Percentiles rank a stretch among this genome's conserved stretches.
Conservation (phyloP, 2,329 filamentous ascomycete species). For the Phaeomoniella chlamydospora region DNA sequence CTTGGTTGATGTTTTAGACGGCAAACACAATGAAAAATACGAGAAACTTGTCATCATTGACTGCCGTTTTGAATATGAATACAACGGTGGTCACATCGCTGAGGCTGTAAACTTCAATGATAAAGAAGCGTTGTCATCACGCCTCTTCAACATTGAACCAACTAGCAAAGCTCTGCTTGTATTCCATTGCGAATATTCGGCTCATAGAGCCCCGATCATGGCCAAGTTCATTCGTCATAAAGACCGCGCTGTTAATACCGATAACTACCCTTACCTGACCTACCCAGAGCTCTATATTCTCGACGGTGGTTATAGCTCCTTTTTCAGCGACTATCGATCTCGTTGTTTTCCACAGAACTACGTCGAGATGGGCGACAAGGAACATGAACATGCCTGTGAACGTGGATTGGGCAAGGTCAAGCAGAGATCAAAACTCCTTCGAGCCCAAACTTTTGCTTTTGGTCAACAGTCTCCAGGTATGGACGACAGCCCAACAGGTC, state of each 20-base stretch:
- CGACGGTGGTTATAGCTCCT: conserved; percentile 88
- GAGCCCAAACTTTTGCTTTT: conserved; percentile 91
- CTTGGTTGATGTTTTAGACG: conserved; percentile 75
- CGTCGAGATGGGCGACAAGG: conserved; percentile 87
- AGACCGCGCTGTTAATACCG: conserved; percentile 73
- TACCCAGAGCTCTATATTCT: conserved; percentile 97
- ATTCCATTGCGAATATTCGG: conserved; percentile 97
- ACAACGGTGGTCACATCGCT: conserved; percentile 87
- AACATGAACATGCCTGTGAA: conserved; percentile 86
- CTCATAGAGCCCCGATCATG: conserved; percentile 90
- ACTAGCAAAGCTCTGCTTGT: conserved; percentile 65
- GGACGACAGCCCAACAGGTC: conserved; percentile 48
- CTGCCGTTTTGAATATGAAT: conserved; percentile 98
- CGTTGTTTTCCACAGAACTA: conserved; percentile 92
- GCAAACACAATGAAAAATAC: conserved; percentile 62
- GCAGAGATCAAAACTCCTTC: conserved; percentile 68
- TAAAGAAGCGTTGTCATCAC: conserved; percentile 69
- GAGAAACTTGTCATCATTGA: conserved; percentile 80
- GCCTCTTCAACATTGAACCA: conserved; percentile 57
- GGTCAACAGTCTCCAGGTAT: conserved; percentile 50
- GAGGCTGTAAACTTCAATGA: conserved; percentile 94
- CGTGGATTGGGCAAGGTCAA: conserved; percentile 88
- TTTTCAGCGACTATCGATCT: conserved; percentile 64
- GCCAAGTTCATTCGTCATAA: conserved; percentile 82
- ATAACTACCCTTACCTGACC: conserved; percentile 75